Conservation (phyloP, 805 yeast genomes). For the Wickerhamomyces ciferrii region DNA sequence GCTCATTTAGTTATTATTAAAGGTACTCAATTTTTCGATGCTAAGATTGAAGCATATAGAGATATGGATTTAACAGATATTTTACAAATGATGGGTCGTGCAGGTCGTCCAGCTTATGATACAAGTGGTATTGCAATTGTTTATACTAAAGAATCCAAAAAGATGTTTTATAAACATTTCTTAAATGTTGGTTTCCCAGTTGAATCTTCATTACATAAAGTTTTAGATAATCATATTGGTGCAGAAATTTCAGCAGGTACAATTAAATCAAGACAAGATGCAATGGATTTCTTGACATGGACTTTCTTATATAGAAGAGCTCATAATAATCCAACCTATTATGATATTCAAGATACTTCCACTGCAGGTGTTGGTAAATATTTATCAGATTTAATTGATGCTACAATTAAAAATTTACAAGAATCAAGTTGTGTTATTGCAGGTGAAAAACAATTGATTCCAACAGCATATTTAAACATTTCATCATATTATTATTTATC, state of each 20-base stretch:
- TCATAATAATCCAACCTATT: slow-evolving; percentile 88
- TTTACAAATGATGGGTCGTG: slow-evolving; percentile 97
- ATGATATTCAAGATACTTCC: slow-evolving; percentile 78
- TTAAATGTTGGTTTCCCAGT: slow-evolving; percentile 95
- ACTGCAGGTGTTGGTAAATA: slow-evolving; percentile 73
- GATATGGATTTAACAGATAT: slow-evolving; percentile 96
- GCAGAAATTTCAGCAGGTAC: slow-evolving; percentile 97
- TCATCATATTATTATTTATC: slow-evolving; percentile 91
- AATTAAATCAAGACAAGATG: slow-evolving; percentile 90
- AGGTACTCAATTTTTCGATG: slow-evolving; percentile 93
- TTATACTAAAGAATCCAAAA: slow-evolving; percentile 73
- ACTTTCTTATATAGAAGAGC: slow-evolving; percentile 90
- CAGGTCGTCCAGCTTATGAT: slow-evolving; percentile 98
- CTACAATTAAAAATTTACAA: slow-evolving; percentile 57
- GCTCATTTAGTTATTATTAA: slow-evolving; percentile 94
- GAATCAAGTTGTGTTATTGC: slow-evolving; percentile 67
- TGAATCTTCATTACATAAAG: slow-evolving; percentile 75
- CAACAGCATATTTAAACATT: slow-evolving; percentile 81
- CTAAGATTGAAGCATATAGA: slow-evolving; percentile 89
- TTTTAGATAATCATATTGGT: slow-evolving; percentile 84
- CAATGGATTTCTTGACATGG: slow-evolving; percentile 92
- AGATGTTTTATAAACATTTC: slow-evolving; percentile 82
- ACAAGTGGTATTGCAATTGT: slow-evolving; percentile 88
- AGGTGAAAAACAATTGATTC: slow-evolving; percentile 38
- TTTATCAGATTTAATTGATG: slow-evolving; percentile 66